Evolutionary conservation across 2,329 filamentous ascomycete species (phyloP).

Genomic region (Colletotrichum lini): DNA sequence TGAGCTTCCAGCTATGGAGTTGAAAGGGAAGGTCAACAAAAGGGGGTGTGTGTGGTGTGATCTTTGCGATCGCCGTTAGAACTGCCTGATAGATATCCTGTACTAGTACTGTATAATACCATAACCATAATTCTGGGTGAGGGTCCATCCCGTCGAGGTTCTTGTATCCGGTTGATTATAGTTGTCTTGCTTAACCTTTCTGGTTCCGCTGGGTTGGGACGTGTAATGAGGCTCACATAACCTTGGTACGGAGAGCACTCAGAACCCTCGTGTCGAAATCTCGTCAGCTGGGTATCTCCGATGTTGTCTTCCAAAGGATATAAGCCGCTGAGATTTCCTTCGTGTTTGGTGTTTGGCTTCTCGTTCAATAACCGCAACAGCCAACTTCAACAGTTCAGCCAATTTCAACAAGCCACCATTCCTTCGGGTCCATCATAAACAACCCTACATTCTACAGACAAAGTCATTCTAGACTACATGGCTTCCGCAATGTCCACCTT

Average conservation of each 20-base stretch:
- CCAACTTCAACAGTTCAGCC: too few relatives aligned
- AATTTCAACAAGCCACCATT: not conserved
- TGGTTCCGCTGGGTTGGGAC: not conserved
- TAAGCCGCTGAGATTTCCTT: too few relatives aligned
- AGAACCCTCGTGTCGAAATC: too few relatives aligned
- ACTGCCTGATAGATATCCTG: slow-evolving; percentile 32
- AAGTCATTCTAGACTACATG: not conserved
- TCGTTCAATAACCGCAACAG: too few relatives aligned
- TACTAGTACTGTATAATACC: slow-evolving; percentile 41
- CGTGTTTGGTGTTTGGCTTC: too few relatives aligned
- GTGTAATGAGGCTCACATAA: not conserved
- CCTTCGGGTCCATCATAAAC: too few relatives aligned
- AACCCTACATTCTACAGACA: not conserved
- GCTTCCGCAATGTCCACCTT: not conserved
- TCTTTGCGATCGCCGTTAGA: slow-evolving; percentile 14
- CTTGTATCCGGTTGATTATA: not conserved
- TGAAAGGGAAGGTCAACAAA: slow-evolving; percentile 4
- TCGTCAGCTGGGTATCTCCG: too few relatives aligned
- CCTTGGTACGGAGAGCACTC: not conserved
- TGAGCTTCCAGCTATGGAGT: slow-evolving; percentile 28
- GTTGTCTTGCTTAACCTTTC: not conserved
- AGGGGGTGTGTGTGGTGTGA: not conserved
- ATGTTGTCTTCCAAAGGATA: too few relatives aligned
- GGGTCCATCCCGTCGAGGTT: not conserved
- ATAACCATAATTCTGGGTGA: slow-evolving; percentile 12